phyloP scores from a whole-genome alignment of 768 basidiomycete genomes.

The Phylloporus scabripes region DNA sequence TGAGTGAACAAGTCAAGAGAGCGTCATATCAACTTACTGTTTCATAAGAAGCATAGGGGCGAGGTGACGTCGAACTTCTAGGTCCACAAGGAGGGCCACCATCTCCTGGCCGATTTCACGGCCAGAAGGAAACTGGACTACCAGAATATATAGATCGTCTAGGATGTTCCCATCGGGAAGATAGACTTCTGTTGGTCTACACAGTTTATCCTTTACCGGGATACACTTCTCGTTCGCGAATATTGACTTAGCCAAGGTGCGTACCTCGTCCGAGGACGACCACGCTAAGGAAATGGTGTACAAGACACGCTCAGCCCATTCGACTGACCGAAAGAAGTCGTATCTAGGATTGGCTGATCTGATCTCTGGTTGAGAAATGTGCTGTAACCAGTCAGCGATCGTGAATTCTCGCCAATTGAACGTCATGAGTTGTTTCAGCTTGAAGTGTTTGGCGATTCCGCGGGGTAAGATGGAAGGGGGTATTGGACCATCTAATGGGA shows the following conservation, averaged over 20 bases:
- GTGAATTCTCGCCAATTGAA: conserved; percentile 77
- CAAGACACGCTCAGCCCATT: conserved; percentile 78
- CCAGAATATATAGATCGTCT: neutral
- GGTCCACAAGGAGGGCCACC: neutral
- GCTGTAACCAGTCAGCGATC: conserved; percentile 66
- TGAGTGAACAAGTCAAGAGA: neutral
- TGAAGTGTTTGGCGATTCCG: neutral
- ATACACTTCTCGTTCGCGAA: neutral
- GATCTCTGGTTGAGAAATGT: conserved; percentile 35
- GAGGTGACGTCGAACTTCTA: neutral
- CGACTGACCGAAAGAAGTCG: conserved; percentile 56
- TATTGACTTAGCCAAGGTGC: conserved; percentile 34
- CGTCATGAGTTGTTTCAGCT: conserved; percentile 29
- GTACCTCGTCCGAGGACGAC: conserved; percentile 48
- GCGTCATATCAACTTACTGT: neutral
- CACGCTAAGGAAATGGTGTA: conserved; percentile 58
- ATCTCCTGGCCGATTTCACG: neutral
- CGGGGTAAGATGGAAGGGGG: conserved; percentile 66
- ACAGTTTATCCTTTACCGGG: neutral
- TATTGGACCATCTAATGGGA: conserved; percentile 73
- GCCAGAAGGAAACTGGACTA: neutral
- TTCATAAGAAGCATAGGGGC: neutral
- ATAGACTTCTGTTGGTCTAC: neutral
- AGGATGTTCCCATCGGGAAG: neutral
- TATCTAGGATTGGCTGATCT: conserved; percentile 31